phyloP scores from a whole-genome alignment of 441 rosid genomes.

The Mallotus repandus region DNA sequence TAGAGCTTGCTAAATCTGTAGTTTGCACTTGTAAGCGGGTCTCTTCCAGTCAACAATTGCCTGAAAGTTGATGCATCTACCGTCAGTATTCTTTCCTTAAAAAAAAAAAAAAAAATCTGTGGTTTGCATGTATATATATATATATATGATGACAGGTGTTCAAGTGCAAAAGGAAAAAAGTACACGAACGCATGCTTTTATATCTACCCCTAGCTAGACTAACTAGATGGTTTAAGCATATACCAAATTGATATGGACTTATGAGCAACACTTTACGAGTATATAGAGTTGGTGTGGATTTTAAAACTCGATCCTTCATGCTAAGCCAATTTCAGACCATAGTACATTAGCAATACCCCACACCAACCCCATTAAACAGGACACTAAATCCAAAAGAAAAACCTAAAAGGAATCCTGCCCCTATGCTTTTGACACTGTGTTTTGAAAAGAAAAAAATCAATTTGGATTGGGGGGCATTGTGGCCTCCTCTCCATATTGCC shows the following conservation, averaged over 20 bases:
- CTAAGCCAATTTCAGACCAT: slow-evolving; percentile 1
- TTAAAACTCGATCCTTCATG: neutral
- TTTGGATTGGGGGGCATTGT: neutral
- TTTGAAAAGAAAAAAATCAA: no score
- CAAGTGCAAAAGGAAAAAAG: no score
- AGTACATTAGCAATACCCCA: slow-evolving; percentile 12
- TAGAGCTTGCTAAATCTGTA: no score
- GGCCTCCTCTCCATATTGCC: neutral
- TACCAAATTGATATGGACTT: neutral
- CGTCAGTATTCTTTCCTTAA: no score
- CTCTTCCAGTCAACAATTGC: no score
- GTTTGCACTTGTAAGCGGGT: no score
- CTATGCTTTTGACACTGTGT: neutral
- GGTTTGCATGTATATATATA: no score
- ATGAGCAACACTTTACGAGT: neutral
- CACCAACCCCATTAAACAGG: slow-evolving; percentile 16
- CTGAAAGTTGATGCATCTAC: no score
- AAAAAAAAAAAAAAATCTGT: no score
- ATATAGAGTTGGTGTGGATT: neutral
- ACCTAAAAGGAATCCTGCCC: neutral
- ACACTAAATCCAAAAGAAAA: slow-evolving; percentile 1
- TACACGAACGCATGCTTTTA: no score
- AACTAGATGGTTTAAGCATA: neutral
- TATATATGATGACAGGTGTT: no score
- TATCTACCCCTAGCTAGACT: no score